Percentiles rank a stretch among this genome's conserved stretches.
phyloP scores from a whole-genome alignment of 805 yeast genomes.

The Nakazawaea ishiwadae region DNA sequence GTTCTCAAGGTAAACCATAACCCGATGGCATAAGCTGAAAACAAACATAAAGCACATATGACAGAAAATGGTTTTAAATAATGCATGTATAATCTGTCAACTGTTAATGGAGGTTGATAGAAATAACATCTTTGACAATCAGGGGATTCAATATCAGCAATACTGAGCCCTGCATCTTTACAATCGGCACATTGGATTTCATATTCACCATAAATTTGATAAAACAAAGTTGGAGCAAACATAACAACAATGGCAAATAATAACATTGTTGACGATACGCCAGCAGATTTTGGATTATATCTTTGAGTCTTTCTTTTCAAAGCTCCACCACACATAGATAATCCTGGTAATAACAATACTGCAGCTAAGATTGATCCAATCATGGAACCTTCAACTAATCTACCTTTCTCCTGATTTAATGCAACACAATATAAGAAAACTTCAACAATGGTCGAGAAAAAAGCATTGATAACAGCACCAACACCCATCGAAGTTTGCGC shows the following conservation, averaged over 20 bases:
- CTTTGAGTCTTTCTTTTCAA: slow-evolving; percentile 86
- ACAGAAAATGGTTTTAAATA: slow-evolving; percentile 81
- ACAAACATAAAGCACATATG: slow-evolving; percentile 74
- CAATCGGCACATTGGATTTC: slow-evolving; percentile 69
- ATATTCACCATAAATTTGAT: slow-evolving; percentile 85
- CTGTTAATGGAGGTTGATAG: slow-evolving; percentile 67
- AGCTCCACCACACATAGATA: slow-evolving; percentile 98
- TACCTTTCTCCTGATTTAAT: slow-evolving; percentile 75
- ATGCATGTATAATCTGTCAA: slow-evolving; percentile 59
- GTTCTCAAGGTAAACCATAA: slow-evolving; percentile 90
- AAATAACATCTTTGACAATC: slow-evolving; percentile 73
- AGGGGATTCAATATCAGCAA: slow-evolving; percentile 1
- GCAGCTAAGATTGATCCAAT: slow-evolving; percentile 93
- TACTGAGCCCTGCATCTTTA: slow-evolving; percentile 16
- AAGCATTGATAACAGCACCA: slow-evolving; percentile 97
- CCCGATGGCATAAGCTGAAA: slow-evolving; percentile 83
- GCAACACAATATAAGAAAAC: slow-evolving; percentile 92
- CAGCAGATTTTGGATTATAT: slow-evolving; percentile 94
- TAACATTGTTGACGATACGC: slow-evolving; percentile 94
- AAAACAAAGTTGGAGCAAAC: slow-evolving; percentile 88
- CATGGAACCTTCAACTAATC: slow-evolving; percentile 91
- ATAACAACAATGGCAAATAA: slow-evolving; percentile 85
- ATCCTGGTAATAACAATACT: slow-evolving; percentile 84
- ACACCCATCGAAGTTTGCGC: slow-evolving; percentile 99
- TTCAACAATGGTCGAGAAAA: slow-evolving; percentile 94